Percentiles rank a stretch among this genome's conserved stretches.
These are phyloP conservation scores for Rhizopogon vesiculosus DNA, from an alignment of 768 basidiomycete genomes.

Conservation along the genomic window DNA sequence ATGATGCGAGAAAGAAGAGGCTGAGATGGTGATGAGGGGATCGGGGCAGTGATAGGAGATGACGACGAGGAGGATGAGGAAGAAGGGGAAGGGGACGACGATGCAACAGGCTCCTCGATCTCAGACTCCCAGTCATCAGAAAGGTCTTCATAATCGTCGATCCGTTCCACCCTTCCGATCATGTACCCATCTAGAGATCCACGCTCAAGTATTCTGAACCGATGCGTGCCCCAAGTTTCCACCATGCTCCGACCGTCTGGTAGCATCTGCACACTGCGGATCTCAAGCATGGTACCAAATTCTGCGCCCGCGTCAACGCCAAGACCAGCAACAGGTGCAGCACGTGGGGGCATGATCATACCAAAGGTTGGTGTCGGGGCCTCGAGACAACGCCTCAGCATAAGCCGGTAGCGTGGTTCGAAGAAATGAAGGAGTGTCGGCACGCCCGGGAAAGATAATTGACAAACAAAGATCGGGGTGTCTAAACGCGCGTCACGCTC, in stretches of 20 bases:
- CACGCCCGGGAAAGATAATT: conserved; percentile 87
- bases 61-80: conserved; percentile 13
- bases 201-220: conserved; percentile 85
- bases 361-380: conserved; percentile 77
- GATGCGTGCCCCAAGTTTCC: conserved; percentile 61
- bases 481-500: conserved; percentile 76
- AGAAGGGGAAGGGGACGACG: conserved; percentile 7
- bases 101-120: conserved; percentile 10
- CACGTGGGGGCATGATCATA: conserved; percentile 76
- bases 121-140: conserved; percentile 20
- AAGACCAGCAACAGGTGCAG: conserved; percentile 21
- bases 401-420: conserved; percentile 91
- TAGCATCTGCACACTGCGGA: conserved; percentile 80
- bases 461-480: conserved; percentile 89
- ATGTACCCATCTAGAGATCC: conserved; percentile 87
- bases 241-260: conserved; percentile 88
- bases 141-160: conserved; percentile 33
- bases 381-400: conserved; percentile 94
- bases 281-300: conserved; percentile 94
- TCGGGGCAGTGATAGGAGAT: background rate
- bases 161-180: conserved; percentile 74
- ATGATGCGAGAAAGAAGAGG: conserved; percentile 13
- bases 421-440: conserved; percentile 90
- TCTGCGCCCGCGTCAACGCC: conserved; percentile 27
- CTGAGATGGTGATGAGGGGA: conserved; percentile 6